Base-by-base conservation (phyloP, 2,329 filamentous ascomycete species). In the Pseudogymnoascus sp. region DNA sequence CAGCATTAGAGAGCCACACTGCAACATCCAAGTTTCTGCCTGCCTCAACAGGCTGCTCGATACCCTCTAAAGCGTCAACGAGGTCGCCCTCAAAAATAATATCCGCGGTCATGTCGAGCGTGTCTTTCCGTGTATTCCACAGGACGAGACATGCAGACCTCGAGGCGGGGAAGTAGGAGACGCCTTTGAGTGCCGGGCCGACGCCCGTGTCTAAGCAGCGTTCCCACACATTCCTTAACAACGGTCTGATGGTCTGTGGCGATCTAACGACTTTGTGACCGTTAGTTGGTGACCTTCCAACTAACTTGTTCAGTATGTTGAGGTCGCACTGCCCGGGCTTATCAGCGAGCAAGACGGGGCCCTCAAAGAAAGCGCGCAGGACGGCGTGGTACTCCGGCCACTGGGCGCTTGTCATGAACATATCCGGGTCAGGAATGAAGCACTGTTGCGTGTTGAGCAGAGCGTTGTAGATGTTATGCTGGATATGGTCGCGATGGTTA, bases 351-450 rank as follows among this genome's bases (percentile, higher is more conserved):
- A 64, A 61, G 41, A 64, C 28, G n/a, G 63, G 63, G 37, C 63
- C 63, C 21, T 61, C 51, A 23, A 64, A 64, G 51, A 61, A 64
- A 16, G 63, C 51, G 28, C 63, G 63, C 36, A 64, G 31, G 25
- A 64, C 63, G 34, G 34, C 63, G n/a, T 64, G 63, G 51, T 64
- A 64, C 13, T 61, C 63, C 8, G 63, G 63, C 63, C 63, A 64
- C 36, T 64, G 34, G 37, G 54, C 63, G 31, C 63, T 37, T 31
- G 63, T 64, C 63, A 64, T 61, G 45, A 61, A 64, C 51, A 64
- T 64, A 51, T 64, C 63, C 19, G 63, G 21, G 61, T 64, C 63
- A 16, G 54, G 51, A 51, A 64, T 48, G 21, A 64, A 41, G 31
- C 63, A 61, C 14, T 36, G 54, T 61, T 64, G 37, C 13, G 63